These are phyloP conservation scores for Calonectria crousiana DNA, from an alignment of 2,329 filamentous ascomycete genomes.

Conservation along the genomic window DNA sequence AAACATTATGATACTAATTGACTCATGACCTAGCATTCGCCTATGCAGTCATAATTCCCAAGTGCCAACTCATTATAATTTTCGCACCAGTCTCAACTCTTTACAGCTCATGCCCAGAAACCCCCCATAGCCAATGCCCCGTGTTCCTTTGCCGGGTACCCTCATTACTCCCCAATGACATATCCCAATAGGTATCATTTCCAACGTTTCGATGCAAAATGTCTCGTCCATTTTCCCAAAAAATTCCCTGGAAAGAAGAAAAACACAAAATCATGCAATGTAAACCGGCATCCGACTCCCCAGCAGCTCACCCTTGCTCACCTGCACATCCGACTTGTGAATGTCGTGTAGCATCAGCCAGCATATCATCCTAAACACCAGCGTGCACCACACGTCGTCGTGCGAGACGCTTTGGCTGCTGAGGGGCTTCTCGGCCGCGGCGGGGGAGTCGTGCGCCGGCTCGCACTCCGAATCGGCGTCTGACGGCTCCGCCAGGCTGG, in stretches of 20 bases:
- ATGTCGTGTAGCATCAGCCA: slow-evolving; percentile 71
- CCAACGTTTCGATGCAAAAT: not conserved
- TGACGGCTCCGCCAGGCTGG: not conserved
- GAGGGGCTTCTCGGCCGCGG: slow-evolving; percentile 29
- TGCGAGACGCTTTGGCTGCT: slow-evolving; percentile 44
- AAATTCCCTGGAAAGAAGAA: not conserved
- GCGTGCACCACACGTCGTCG: slow-evolving; percentile 65
- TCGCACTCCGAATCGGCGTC: slow-evolving; percentile 27
- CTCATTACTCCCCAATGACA: not conserved
- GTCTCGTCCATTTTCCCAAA: not conserved
- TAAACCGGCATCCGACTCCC: slow-evolving; percentile 69
- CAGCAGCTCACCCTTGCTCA: slow-evolving; percentile 64
- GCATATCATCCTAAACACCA: slow-evolving; percentile 69
- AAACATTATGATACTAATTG: not conserved
- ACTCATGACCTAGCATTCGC: not conserved
- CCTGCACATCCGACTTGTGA: slow-evolving; percentile 64
- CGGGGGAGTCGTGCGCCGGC: not conserved
- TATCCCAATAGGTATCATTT: not conserved
- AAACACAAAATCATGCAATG: slow-evolving; percentile 51
- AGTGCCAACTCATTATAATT: not conserved
- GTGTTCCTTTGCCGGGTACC: not conserved
- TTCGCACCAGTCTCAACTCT: not conserved
- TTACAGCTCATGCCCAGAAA: not conserved
- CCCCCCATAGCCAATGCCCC: not conserved
- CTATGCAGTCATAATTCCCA: not conserved